Conservation (phyloP, 352 stramenopile species). For the Phytophthora lateralis region DNA sequence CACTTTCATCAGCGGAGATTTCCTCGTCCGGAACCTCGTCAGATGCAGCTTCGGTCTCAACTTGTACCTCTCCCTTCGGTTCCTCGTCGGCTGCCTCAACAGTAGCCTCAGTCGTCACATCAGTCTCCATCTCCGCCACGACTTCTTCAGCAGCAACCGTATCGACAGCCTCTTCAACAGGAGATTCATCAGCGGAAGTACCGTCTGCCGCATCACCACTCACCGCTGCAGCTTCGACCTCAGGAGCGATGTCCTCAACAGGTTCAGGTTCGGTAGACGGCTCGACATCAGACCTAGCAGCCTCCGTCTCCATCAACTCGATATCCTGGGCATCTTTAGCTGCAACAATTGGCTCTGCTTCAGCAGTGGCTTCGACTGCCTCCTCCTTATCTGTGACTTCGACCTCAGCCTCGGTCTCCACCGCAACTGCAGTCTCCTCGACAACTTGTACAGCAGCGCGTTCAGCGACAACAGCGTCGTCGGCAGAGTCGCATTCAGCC, state of each 20-base stretch:
- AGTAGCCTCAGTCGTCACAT: neutral
- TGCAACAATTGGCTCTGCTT: constrained; percentile 1
- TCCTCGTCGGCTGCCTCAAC: neutral
- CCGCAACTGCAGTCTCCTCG: constrained; percentile 3
- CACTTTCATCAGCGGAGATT: neutral
- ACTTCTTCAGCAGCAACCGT: constrained; percentile 3
- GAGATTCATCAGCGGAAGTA: neutral
- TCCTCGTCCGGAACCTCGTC: constrained; percentile 1
- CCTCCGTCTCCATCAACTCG: neutral
- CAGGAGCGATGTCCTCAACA: neutral
- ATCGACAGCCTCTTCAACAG: neutral
- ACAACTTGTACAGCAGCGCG: neutral
- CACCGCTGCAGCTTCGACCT: neutral
- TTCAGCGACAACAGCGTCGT: neutral
- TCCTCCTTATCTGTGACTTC: constrained; percentile 11
- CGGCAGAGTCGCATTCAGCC: constrained; percentile 10
- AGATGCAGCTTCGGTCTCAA: constrained; percentile 1
- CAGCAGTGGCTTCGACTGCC: constrained; percentile 9
- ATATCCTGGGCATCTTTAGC: too few species aligned
- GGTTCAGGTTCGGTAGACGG: neutral
- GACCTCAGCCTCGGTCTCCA: constrained; percentile 2
- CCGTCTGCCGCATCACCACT: constrained; percentile 2
- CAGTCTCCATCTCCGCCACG: neutral
- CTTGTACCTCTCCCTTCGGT: neutral
- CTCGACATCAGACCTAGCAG: neutral